phyloP scores from a whole-genome alignment of 2,329 filamentous ascomycete species.

The Fusarium sp. region DNA sequence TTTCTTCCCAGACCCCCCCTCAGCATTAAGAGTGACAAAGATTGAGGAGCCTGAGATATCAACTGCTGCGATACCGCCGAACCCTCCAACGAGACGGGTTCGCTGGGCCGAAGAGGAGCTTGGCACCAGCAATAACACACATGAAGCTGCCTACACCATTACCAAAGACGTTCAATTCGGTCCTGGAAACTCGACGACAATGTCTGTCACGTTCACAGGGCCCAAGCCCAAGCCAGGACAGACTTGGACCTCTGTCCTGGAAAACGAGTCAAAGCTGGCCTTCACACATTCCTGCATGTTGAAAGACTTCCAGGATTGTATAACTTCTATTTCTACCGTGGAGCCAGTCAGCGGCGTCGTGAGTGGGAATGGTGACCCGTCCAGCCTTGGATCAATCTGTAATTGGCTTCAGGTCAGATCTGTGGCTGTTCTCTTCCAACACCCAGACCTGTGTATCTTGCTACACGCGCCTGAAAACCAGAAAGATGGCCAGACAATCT shows the following conservation, averaged over 20 bases:
- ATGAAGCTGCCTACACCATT: constrained; percentile 1
- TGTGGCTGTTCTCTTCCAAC: constrained; percentile 49
- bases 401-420: constrained; percentile 48
- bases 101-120: background rate
- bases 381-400: constrained; percentile 43
- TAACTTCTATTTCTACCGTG: constrained; percentile 10
- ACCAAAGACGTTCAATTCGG: constrained; percentile 34
- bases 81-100: background rate
- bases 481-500: constrained; percentile 12
- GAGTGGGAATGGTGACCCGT: constrained; percentile 14
- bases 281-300: constrained; percentile 50
- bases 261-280: constrained; percentile 35
- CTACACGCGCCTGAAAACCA: constrained; percentile 51
- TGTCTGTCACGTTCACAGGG: constrained; percentile 29
- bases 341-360: constrained; percentile 39
- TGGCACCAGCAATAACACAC: background rate
- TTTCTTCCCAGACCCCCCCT: constrained; percentile 29
- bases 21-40: background rate
- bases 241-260: constrained; percentile 44
- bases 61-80: background rate
- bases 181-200: constrained; percentile 8
- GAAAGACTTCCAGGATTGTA: constrained; percentile 44
- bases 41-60: constrained; percentile 4
- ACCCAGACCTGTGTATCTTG: constrained; percentile 49
- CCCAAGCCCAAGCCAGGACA: background rate